A percentile compares a stretch with the other conserved stretches of the same genome.
Evolutionary conservation across 2,329 filamentous ascomycete species (phyloP).

Genomic region (Trichoderma sp.): DNA sequence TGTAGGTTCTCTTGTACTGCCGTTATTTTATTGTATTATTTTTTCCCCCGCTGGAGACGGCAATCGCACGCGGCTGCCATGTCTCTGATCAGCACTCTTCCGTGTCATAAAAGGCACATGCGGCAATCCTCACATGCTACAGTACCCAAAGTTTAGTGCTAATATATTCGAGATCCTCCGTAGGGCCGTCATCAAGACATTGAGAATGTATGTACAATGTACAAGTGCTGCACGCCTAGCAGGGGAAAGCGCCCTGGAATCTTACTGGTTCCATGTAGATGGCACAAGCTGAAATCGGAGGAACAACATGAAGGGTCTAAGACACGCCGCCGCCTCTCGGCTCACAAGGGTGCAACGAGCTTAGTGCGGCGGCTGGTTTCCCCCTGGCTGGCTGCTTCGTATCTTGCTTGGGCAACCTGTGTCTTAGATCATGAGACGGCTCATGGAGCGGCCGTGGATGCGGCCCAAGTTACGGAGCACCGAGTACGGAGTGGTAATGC

Average conservation of each 20-base stretch:
- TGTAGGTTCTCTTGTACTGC: background rate
- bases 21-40: background rate
- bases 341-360: slow-evolving; percentile 18
- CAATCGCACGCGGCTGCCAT: background rate
- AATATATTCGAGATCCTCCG: background rate
- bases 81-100: background rate
- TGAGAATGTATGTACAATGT: background rate
- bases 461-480: slow-evolving; percentile 5
- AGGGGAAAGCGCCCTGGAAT: slow-evolving; percentile 9
- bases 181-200: background rate
- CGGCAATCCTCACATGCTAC: background rate
- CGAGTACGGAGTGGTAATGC: background rate
- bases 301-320: slow-evolving; percentile 16
- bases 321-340: slow-evolving; percentile 18
- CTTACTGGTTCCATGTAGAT: slow-evolving; percentile 17
- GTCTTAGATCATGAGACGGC: slow-evolving; percentile 13
- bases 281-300: slow-evolving; percentile 18
- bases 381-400: slow-evolving; percentile 15
- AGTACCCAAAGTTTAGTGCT: background rate
- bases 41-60: background rate
- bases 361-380: slow-evolving; percentile 8
- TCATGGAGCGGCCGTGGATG: slow-evolving; percentile 11
- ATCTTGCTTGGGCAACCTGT: slow-evolving; percentile 1
- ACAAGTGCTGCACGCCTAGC: background rate
- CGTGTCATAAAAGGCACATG: background rate